phyloP scores from a whole-genome alignment of 768 basidiomycete species.

The Mycena epipterygia region DNA sequence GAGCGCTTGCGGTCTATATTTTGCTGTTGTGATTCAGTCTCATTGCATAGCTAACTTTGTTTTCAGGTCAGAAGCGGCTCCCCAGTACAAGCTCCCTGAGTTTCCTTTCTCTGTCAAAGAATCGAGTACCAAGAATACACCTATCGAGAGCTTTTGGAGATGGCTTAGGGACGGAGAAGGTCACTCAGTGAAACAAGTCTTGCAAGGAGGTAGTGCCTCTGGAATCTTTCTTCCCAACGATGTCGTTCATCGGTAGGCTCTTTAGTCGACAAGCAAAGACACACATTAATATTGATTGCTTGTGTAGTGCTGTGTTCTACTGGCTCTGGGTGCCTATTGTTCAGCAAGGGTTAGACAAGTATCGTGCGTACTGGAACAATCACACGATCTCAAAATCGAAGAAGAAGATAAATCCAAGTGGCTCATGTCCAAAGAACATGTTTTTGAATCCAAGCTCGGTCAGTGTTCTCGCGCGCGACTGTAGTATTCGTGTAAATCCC shows the following conservation, averaged over 20 bases:
- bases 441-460: not conserved
- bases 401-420: not conserved
- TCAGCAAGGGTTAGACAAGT: not conserved
- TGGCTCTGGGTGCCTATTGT: conserved; percentile 8
- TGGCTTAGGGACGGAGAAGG: not conserved
- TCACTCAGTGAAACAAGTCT: not conserved
- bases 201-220: not conserved
- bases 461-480: not conserved
- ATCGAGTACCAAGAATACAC: conserved; percentile 16
- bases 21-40: not conserved
- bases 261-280: no score
- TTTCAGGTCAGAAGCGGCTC: not conserved
- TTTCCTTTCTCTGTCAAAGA: not conserved
- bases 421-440: conserved; percentile 11
- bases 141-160: conserved; percentile 3
- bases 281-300: no score
- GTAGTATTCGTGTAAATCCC: not conserved
- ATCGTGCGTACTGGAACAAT: conserved; percentile 6
- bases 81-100: not conserved
- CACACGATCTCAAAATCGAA: not conserved
- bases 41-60: not conserved
- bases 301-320: not conserved
- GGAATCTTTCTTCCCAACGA: not conserved
- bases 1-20: not conserved
- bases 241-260: not conserved